Evolutionary conservation across 805 yeast species (phyloP).

Genomic region (Hemisphaericaspora nanyangensis): DNA sequence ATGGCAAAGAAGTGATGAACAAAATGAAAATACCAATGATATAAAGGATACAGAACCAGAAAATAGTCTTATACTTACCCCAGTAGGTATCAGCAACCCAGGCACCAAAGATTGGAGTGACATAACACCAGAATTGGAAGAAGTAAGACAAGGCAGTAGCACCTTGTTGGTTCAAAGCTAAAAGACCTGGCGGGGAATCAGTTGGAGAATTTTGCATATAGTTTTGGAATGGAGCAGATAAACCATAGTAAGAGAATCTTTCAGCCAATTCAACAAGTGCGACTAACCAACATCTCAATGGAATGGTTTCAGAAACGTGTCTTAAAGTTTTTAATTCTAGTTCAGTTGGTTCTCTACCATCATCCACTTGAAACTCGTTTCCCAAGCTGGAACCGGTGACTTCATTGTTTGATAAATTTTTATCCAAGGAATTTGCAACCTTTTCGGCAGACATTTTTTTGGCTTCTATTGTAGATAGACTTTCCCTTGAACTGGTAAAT

Average conservation of each 20-base stretch:
- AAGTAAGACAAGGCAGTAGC: slow-evolving; percentile 73
- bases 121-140: slow-evolving; percentile 79
- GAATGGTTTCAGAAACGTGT: slow-evolving; percentile 50
- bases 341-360: slow-evolving; percentile 47
- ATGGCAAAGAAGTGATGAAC: slow-evolving; percentile 67
- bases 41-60: slow-evolving; percentile 56
- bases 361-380: slow-evolving; percentile 17
- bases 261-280: slow-evolving; percentile 76
- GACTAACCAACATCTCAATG: slow-evolving; percentile 56
- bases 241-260: slow-evolving; percentile 77
- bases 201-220: slow-evolving; percentile 61
- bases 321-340: slow-evolving; percentile 51
- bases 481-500: too few species aligned
- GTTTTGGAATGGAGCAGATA: slow-evolving; percentile 72
- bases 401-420: slow-evolving; percentile 5
- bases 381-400: slow-evolving; percentile 1
- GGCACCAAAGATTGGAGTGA: slow-evolving; percentile 77
- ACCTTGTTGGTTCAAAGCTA: slow-evolving; percentile 55
- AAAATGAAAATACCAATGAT: slow-evolving; percentile 59
- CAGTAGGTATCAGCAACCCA: slow-evolving; percentile 68
- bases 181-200: slow-evolving; percentile 42
- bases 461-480: too few species aligned
- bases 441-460: slow-evolving; percentile 4
- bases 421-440: slow-evolving; percentile 4
- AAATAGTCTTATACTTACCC: slow-evolving; percentile 71